Base-by-base conservation (phyloP, 129 eudicot species). In the Solidago caesia region DNA sequence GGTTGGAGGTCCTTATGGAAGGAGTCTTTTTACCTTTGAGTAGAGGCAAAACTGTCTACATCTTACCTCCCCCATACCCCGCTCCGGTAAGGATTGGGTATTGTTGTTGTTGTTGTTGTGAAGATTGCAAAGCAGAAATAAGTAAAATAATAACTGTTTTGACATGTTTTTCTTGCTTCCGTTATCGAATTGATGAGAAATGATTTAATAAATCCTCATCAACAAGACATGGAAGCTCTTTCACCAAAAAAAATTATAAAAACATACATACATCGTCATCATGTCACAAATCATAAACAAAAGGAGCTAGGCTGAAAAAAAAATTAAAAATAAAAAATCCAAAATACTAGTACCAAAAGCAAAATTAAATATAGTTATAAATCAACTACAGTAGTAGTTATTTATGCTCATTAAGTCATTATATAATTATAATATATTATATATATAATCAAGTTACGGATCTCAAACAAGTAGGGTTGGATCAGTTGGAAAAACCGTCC, bases 221-320 rank as follows among this genome's bases (percentile, higher is more conserved):
- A 71, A 78, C 82, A 78, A 78, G 82, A 71, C 82, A 64, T 78
- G 72, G 67, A 78, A 78, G 82, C 82, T 78, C 70, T 68, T 7
- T 57, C 2, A 2, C 1, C 11, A 44, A 44, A 44, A 11, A 4
- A 3, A 27, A 6, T 4, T 6, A 48, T 43, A 2, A 8, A 43
- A 44, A 15, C 11, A 29, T 41, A 6, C 11, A 8, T 48, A 15
- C 42, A 10, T 71, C 27, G 12, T 33, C 3, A 44, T 60, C 60
- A 27, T 58, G 41, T 59, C 47, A 51, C 12, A 55, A 8, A 60
- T 59, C 59, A 39, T 42, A 51, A 4, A 41, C 8, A 3, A 15
- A 27, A 4, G 1, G 41, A 7, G 8, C 10, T 16, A 33, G 39
- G 39, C 39, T 33, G 39, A 33, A 33, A 33, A 33, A 21, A 33